phyloP scores from a whole-genome alignment of 768 basidiomycete genomes.

The Boletus sp. region DNA sequence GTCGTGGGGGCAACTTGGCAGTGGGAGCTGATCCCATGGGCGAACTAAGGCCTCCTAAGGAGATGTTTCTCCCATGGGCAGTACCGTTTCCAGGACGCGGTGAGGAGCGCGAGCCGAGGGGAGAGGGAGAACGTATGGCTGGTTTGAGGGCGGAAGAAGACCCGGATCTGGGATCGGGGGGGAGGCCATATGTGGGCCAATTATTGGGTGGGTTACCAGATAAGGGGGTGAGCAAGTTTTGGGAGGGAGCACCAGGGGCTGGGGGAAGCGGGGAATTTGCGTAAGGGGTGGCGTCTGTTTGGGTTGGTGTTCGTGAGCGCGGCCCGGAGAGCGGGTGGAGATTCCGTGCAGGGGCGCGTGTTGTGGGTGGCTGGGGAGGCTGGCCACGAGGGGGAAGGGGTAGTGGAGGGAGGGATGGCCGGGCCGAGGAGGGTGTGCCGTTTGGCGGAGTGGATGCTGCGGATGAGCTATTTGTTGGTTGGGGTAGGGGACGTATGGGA shows the following conservation, averaged over 20 bases:
- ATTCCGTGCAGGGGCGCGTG: constrained; percentile 31
- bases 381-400: constrained; percentile 68
- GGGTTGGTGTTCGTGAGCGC: constrained; percentile 52
- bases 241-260: constrained; percentile 30
- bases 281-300: constrained; percentile 48
- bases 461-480: constrained; percentile 19
- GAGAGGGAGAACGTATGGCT: constrained; percentile 38
- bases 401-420: constrained; percentile 58
- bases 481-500: constrained; percentile 30
- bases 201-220: constrained; percentile 30
- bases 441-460: constrained; percentile 29
- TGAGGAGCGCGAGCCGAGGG: constrained; percentile 22
- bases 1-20: constrained; percentile 43
- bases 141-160: constrained; percentile 40
- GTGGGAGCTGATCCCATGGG: constrained; percentile 34
- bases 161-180: constrained; percentile 58
- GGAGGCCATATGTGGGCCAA: constrained; percentile 52
- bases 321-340: constrained; percentile 35
- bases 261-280: constrained; percentile 41
- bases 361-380: constrained; percentile 47
- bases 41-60: constrained; percentile 43
- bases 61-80: constrained; percentile 52
- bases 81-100: constrained; percentile 42
- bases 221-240: constrained; percentile 42
- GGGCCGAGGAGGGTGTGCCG: constrained; percentile 27